Percentiles rank a stretch among this genome's conserved stretches.
Conservation (phyloP, 345 rosid species). For the Aurinia saxatilis region DNA sequence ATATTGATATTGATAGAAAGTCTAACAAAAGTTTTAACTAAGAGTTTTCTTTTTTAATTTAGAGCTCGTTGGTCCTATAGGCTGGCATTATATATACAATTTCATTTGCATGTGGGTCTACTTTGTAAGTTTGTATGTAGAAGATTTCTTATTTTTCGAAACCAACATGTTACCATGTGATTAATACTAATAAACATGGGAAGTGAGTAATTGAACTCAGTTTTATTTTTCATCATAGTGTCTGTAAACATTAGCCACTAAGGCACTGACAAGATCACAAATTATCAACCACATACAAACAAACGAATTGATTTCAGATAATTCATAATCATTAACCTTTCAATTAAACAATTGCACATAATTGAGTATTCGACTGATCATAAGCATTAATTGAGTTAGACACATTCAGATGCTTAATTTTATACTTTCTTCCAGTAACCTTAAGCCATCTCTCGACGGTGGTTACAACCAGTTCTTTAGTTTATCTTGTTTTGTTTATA, state of each 20-base stretch:
- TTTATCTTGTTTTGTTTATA: no score
- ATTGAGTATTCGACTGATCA: neutral
- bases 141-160: neutral
- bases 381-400: neutral
- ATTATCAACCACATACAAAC: constrained; percentile 22
- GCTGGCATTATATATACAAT: no score
- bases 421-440: constrained; percentile 2
- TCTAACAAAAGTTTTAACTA: no score
- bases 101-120: no score
- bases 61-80: no score
- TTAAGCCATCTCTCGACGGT: constrained; percentile 18
- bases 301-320: constrained; percentile 11
- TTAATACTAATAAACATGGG: constrained; percentile 7
- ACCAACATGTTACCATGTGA: neutral
- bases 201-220: neutral
- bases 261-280: constrained; percentile 13
- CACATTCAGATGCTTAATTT: neutral
- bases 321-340: neutral
- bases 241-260: constrained; percentile 2
- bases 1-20: no score
- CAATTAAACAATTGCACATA: neutral
- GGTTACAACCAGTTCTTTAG: constrained; percentile 6
- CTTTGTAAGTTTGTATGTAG: no score
- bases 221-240: neutral
- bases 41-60: no score